phyloP scores from a whole-genome alignment of 129 eudicot species.

The Silybum marianum region DNA sequence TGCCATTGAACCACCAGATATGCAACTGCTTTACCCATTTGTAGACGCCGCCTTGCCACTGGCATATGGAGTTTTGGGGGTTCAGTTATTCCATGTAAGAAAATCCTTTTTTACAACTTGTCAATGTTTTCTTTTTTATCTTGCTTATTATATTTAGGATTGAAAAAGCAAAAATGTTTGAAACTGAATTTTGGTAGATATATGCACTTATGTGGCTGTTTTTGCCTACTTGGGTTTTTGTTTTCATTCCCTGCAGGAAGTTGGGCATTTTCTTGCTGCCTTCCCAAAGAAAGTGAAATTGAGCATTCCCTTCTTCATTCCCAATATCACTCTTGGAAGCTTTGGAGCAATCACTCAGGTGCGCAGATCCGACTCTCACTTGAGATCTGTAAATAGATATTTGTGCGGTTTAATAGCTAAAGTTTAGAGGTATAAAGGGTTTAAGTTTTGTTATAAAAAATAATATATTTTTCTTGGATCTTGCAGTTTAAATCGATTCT shows the following conservation, averaged over 20 bases:
- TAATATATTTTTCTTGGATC: constrained; percentile 9
- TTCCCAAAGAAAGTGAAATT: constrained; percentile 89
- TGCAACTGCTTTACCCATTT: constrained; percentile 84
- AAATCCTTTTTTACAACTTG: not conserved
- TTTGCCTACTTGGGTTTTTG: not conserved
- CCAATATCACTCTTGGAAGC: constrained; percentile 94
- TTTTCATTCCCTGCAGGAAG: constrained; percentile 70
- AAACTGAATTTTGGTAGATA: not conserved
- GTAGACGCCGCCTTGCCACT: constrained; percentile 97
- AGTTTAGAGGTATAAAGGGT: not conserved
- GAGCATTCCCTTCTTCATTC: constrained; percentile 89
- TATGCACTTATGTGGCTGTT: not conserved
- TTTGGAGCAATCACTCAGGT: constrained; percentile 99
- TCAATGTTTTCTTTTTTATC: not conserved
- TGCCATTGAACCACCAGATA: constrained; percentile 97
- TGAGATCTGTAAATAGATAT: not conserved
- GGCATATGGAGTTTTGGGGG: constrained; percentile 95
- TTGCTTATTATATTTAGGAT: not conserved
- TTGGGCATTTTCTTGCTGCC: constrained; percentile 94
- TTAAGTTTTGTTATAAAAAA: not conserved
- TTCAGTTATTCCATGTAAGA: constrained; percentile 94
- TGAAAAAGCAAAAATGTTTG: not conserved
- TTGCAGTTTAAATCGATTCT: constrained; percentile 95
- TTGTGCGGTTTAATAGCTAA: not conserved
- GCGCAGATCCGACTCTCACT: not conserved